Base-by-base conservation (phyloP, 1,284 basidiomycete species). In the Exsudoporus floridanus region DNA sequence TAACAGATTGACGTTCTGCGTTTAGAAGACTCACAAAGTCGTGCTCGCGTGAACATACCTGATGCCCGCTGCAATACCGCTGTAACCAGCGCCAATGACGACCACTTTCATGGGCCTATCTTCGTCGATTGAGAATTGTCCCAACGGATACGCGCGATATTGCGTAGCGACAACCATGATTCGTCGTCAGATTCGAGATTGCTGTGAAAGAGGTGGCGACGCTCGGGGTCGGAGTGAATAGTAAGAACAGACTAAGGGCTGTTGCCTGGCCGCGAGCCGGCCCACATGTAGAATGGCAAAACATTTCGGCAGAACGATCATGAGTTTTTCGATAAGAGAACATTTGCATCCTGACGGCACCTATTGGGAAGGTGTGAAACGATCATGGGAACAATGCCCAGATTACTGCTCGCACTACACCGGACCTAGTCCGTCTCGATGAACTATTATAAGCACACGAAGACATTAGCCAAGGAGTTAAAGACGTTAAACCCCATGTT, bases 1-100 rank as follows among this genome's bases (percentile, higher is more conserved):
- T 82, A 21, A 2, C 6, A 7, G 13, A 19, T 40, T 21, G 12
- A 0, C 4, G 4, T 16, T 28, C 27, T n/a, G 23, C 8, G 12
- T 19, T 34, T 12, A 28, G 18, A 23, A 1, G 18, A 23, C 13
- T 1, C 19, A 14, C 1, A 30, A 34, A 8, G 7, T 5, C 1
- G 8, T 0, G 9, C 3, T 4, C 4, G 35, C 10, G 38, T 16
- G 8, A 25, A 41, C 67, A 34, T 57, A 78, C 75, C 81, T 72
- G 42, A 84, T 80, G 0, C 76, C 81, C 23, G 82, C 79, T 10
- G 76, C 74, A 57, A 83, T 79, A 4, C 81, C 81, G 5, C 55
- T 61, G 44, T 39, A 63, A 7, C 59, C 55, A n/a, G 58, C 61
- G 31, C 59, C 61, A 7, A 60, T 58, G 25, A 63, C 21, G 2